Evolutionary conservation across 139 green algal species (phyloP).

Genomic region (Haematococcus lacustris): DNA sequence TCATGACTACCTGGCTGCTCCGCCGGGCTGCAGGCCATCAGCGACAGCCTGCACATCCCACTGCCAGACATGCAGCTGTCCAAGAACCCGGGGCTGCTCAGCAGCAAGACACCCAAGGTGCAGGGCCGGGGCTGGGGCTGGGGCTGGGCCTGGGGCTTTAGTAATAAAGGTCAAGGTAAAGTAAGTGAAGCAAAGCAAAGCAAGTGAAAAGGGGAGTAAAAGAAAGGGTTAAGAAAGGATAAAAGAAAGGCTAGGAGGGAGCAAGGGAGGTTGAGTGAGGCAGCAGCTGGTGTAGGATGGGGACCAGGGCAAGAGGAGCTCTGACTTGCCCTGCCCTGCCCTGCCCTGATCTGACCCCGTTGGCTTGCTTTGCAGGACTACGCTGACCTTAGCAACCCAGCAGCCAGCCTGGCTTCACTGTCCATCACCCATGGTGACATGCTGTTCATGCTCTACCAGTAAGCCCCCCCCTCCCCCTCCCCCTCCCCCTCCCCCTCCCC

Average conservation of each 20-base stretch:
- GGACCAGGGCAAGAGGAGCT: not conserved
- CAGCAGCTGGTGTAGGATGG: not conserved
- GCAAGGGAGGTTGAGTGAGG: not conserved
- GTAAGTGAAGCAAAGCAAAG: not conserved
- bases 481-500: not conserved
- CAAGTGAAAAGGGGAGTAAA: not conserved
- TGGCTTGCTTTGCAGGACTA: conserved; percentile 20
- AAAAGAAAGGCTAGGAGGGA: not conserved
- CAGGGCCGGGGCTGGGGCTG: not conserved
- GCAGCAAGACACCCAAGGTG: conserved; percentile 22
- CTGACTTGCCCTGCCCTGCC: not conserved
- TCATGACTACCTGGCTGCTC: no score
- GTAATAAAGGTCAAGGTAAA: not conserved
- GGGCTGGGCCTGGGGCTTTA: not conserved
- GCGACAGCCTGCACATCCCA: conserved; percentile 56
- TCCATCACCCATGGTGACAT: conserved; percentile 62
- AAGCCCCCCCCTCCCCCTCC: not conserved
- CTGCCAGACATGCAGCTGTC: conserved; percentile 65
- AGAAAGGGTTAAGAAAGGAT: no score
- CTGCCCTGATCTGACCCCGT: not conserved
- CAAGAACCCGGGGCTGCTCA: conserved; percentile 64
- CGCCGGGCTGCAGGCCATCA: conserved; percentile 29
- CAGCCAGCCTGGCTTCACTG: conserved; percentile 16
- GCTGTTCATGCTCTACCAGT: conserved; percentile 66
- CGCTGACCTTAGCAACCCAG: conserved; percentile 27